phyloP scores from a whole-genome alignment of 768 basidiomycete genomes.

The Thelephora ganbajun region DNA sequence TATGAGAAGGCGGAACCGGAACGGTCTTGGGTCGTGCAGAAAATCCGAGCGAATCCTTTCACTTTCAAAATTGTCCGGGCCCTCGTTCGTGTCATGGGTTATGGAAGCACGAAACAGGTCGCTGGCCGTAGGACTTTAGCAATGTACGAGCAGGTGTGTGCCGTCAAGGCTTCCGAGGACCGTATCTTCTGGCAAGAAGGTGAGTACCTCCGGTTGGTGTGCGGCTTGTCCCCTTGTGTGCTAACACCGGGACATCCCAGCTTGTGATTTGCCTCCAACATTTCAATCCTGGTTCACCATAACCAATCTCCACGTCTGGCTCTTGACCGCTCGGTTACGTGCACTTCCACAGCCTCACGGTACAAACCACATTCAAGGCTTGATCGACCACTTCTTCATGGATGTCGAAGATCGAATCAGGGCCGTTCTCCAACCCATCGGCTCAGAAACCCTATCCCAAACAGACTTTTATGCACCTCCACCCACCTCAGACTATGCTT shows the following conservation, averaged over 20 bases:
- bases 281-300: constrained; percentile 97
- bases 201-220: constrained; percentile 17
- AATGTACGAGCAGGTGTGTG: constrained; percentile 45
- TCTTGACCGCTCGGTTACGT: constrained; percentile 79
- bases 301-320: constrained; percentile 86
- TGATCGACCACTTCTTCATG: constrained; percentile 92
- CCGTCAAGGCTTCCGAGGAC: constrained; percentile 43
- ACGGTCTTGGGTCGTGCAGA: constrained; percentile 37
- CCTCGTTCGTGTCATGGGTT: constrained; percentile 40
- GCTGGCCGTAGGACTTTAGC: constrained; percentile 44
- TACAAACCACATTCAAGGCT: constrained; percentile 55
- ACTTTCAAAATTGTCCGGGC: constrained; percentile 31
- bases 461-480: constrained; percentile 8
- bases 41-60: constrained; percentile 34
- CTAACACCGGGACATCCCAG: constrained; percentile 24
- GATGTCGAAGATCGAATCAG: constrained; percentile 88
- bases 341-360: constrained; percentile 61
- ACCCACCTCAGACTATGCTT: constrained; percentile 14
- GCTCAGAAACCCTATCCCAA: constrained; percentile 17
- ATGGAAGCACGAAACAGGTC: constrained; percentile 44
- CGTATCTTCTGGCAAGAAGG: constrained; percentile 51
- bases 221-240: not conserved
- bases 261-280: constrained; percentile 75
- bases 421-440: constrained; percentile 30
- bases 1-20: not conserved